Base-by-base conservation (phyloP, 2,329 filamentous ascomycete genomes). In the Cadophora sp. region DNA sequence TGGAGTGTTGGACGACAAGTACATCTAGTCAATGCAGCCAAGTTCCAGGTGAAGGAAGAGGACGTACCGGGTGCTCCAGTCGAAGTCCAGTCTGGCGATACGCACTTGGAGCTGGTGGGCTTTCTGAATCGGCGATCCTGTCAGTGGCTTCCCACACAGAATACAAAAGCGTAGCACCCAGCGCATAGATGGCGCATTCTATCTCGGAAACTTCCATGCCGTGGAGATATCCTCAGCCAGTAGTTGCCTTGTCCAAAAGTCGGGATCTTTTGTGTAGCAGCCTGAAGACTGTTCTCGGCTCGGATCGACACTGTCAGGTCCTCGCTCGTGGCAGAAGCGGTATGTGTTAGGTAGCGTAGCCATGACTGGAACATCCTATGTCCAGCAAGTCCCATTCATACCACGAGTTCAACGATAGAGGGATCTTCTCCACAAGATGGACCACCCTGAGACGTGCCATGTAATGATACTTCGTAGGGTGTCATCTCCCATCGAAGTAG, bases 211-310 rank as follows among this genome's bases (percentile, higher is more conserved):
- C 26, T 8, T 31, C 51, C 16, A 19, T 22, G n/a, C 19, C 43
- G n/a, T 48, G 43, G 43, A 48, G 27, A 29, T n/a, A 55, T 55
- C 51, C 11, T 55, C 51, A 31, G 27, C 27, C 51, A 55, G 51
- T 55, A n/a, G 27, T 31, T 2, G 7, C 16, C 51, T 8, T 31
- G 9, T 27, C 51, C 51, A 55, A n/a, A 14, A n/a, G 27, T 55
- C 8, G 51, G 31, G 27, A 55, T 55, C 5, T 14, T 7, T 29
- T 31, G 50, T 55, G 14, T 19, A 16, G 50, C 14, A 55, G 26
- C 51, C 26, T 55, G 1, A 4, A 31, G 26, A 55, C 26, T 55
- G 51, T 55, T 31, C 27, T 55, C 27, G 51, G 51, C 27, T 31
- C 26, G 26, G 27, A 55, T 55, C 51, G 51, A 55, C 27, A 27